These are phyloP conservation scores for Phanerochaete sordida DNA, from an alignment of 768 basidiomycete genomes.

Conservation along the genomic window DNA sequence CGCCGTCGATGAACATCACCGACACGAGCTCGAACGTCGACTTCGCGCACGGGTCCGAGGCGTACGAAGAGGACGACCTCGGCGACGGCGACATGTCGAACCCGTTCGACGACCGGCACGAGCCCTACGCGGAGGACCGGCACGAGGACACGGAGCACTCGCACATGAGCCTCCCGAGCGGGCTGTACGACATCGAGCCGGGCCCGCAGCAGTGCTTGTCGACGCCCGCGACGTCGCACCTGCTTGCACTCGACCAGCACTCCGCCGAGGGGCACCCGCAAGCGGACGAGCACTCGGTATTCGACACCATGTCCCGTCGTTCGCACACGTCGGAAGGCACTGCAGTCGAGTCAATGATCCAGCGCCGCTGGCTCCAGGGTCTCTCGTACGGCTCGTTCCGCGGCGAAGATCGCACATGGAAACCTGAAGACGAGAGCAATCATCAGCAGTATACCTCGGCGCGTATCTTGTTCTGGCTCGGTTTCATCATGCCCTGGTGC, in stretches of 20 bases:
- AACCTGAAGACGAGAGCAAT: not conserved
- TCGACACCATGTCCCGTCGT: conserved; percentile 14
- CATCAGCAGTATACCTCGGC: conserved; percentile 14
- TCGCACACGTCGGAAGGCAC: conserved; percentile 14
- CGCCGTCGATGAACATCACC: conserved; percentile 21
- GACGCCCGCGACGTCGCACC: not conserved
- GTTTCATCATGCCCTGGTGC: conserved; percentile 68
- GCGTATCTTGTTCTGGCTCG: conserved; percentile 66
- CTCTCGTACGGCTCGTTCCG: conserved; percentile 25
- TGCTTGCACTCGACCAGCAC: not conserved
- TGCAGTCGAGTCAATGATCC: conserved; percentile 22
- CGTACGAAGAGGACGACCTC: not conserved
- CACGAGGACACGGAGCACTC: conserved; percentile 2
- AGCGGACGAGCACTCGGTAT: conserved; percentile 6
- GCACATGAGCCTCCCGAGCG: conserved; percentile 11
- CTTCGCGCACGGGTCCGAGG: conserved; percentile 4
- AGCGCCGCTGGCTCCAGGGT: conserved; percentile 25
- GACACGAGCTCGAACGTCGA: conserved; percentile 1
- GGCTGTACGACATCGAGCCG: conserved; percentile 8
- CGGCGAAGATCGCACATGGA: conserved; percentile 11
- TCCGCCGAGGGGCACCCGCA: not conserved
- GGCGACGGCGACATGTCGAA: not conserved
- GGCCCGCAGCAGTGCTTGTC: not conserved
- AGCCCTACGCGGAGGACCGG: not conserved
- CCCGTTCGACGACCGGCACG: conserved; percentile 3